These are phyloP conservation scores for Pestalotiopsis sp. DNA, from an alignment of 2,329 filamentous ascomycete genomes.

Conservation along the genomic window DNA sequence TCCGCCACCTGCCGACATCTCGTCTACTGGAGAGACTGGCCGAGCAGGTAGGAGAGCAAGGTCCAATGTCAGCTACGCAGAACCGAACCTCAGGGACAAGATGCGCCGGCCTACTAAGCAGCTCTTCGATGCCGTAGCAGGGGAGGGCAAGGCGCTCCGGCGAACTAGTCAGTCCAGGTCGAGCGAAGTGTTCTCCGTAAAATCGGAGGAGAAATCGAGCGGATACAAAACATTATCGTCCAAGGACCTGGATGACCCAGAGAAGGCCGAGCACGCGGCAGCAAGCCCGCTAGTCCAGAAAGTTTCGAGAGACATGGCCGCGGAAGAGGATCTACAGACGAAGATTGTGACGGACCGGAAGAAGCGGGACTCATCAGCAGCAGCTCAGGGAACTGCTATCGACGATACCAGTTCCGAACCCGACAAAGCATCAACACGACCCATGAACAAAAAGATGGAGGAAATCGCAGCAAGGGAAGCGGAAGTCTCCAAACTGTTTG, in stretches of 20 bases:
- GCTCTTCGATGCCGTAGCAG: constrained; percentile 71
- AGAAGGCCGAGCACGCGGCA: constrained; percentile 24
- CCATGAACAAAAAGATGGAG: constrained; percentile 26
- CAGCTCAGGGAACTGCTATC: constrained; percentile 13
- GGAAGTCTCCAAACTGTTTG: constrained; percentile 28
- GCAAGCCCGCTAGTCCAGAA: constrained; percentile 47
- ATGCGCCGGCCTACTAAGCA: constrained; percentile 82
- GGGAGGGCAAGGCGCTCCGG: constrained; percentile 57
- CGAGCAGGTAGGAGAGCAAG: constrained; percentile 69
- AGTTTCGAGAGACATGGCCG: constrained; percentile 24
- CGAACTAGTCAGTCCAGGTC: constrained; percentile 39
- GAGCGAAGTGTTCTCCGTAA: constrained; percentile 30
- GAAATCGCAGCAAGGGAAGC: constrained; percentile 29
- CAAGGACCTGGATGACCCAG: neutral
- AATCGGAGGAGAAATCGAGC: constrained; percentile 37
- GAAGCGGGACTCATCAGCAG: constrained; percentile 39
- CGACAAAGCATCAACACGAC: constrained; percentile 17
- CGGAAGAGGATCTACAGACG: constrained; percentile 27
- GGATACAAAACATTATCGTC: constrained; percentile 33
- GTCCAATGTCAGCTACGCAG: constrained; percentile 75
- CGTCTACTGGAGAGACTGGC: constrained; percentile 55
- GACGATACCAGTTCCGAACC: constrained; percentile 13
- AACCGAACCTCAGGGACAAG: constrained; percentile 79
- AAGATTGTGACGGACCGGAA: constrained; percentile 40
- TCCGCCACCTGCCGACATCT: constrained; percentile 61